Percentiles rank a stretch among this genome's conserved stretches.
Evolutionary conservation across 73 alveolate species (phyloP).

Genomic region (Stentor coeruleus): DNA sequence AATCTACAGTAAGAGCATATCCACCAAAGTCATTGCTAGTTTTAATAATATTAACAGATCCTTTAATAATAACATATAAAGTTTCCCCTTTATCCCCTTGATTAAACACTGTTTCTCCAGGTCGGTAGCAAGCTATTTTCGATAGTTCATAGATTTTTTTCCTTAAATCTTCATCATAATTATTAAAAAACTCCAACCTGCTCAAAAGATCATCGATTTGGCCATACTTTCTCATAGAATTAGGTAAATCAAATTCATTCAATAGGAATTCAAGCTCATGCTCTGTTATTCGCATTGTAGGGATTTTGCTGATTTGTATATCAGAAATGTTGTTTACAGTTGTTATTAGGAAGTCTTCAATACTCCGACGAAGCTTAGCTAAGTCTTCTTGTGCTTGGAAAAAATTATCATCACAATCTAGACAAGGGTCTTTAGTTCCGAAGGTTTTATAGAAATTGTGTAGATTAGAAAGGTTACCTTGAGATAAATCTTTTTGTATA

Average conservation of each 20-base stretch:
- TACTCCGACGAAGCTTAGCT: no score
- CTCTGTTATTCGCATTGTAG: no score
- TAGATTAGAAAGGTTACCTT: no score
- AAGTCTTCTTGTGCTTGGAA: no score
- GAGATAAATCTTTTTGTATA: no score
- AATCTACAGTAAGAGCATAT: background rate
- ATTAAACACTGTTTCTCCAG: background rate
- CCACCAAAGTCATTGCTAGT: background rate
- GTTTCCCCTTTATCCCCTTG: slow-evolving; percentile 21
- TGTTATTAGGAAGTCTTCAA: no score
- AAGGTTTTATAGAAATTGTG: no score
- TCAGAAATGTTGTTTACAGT: no score
- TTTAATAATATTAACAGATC: background rate
- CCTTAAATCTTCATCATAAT: background rate
- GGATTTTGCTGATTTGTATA: no score
- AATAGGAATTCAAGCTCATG: no score
- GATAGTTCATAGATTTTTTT: background rate
- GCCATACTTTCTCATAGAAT: background rate
- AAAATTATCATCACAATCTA: no score
- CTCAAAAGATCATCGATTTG: background rate
- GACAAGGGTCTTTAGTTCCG: no score
- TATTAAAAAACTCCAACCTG: background rate
- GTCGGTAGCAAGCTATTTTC: background rate
- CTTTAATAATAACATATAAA: background rate
- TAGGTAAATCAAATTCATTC: background rate